Evolutionary conservation across 805 yeast species (phyloP).

Genomic region (Metschnikowia noctiluminum): DNA sequence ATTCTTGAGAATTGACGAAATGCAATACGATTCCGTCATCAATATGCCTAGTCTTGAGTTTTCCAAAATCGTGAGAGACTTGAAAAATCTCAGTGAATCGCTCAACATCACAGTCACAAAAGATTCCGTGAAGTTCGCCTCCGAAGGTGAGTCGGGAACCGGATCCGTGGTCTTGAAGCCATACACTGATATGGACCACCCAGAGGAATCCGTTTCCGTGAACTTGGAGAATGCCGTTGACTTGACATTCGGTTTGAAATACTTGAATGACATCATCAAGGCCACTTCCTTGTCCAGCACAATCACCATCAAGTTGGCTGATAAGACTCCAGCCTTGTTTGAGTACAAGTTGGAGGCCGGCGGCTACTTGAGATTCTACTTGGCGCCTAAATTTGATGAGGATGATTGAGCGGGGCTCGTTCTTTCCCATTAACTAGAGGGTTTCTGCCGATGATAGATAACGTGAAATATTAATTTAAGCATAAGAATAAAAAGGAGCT

Average conservation of each 20-base stretch:
- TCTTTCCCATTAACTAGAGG: neutral
- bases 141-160: constrained; percentile 89
- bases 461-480: neutral
- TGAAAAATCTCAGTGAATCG: constrained; percentile 83
- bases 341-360: constrained; percentile 82
- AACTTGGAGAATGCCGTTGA: constrained; percentile 83
- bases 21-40: constrained; percentile 83
- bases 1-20: constrained; percentile 87
- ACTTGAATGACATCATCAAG: constrained; percentile 86
- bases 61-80: constrained; percentile 84
- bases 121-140: constrained; percentile 83
- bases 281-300: constrained; percentile 75
- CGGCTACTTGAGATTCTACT: constrained; percentile 91
- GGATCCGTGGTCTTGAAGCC: constrained; percentile 88
- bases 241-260: constrained; percentile 87
- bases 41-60: constrained; percentile 87
- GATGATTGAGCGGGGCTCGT: constrained; percentile 46
- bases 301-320: constrained; percentile 83
- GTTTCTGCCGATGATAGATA: neutral
- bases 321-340: constrained; percentile 89
- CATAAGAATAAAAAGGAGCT: too few relatives aligned
- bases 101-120: constrained; percentile 82
- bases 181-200: constrained; percentile 71
- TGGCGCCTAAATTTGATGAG: constrained; percentile 97
- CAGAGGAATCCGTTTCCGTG: constrained; percentile 71